phyloP scores from a whole-genome alignment of 2,329 filamentous ascomycete genomes.

The Coniochaeta sp. region DNA sequence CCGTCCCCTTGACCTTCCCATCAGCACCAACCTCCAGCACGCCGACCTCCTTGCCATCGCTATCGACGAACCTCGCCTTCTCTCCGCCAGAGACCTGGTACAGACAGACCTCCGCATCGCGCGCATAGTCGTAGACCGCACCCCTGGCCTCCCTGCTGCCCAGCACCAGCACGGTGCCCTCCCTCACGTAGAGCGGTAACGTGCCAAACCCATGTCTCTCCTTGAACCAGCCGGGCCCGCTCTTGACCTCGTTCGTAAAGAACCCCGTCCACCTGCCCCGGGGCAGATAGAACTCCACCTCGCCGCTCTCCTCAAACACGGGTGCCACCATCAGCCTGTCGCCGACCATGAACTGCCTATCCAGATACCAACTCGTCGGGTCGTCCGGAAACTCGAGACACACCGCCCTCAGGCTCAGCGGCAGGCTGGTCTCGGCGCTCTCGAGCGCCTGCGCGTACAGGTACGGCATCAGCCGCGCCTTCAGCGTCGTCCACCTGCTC shows the following conservation, averaged over 20 bases:
- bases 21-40: slow-evolving; percentile 29
- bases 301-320: slow-evolving; percentile 54
- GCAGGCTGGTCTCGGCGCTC: slow-evolving; percentile 11
- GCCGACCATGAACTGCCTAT: slow-evolving; percentile 70
- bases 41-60: slow-evolving; percentile 31
- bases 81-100: slow-evolving; percentile 35
- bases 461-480: slow-evolving; percentile 46
- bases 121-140: slow-evolving; percentile 38
- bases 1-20: slow-evolving; percentile 30
- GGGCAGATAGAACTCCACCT: slow-evolving; percentile 59
- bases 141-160: slow-evolving; percentile 30
- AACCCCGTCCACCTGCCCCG: slow-evolving; percentile 38
- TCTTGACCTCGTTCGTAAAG: slow-evolving; percentile 40
- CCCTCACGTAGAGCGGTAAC: slow-evolving; percentile 50
- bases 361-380: slow-evolving; percentile 58
- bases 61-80: slow-evolving; percentile 33
- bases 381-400: slow-evolving; percentile 67
- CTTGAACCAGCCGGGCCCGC: slow-evolving; percentile 49
- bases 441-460: slow-evolving; percentile 34
- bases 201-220: slow-evolving; percentile 53
- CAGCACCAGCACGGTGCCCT: slow-evolving; percentile 41
- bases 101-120: slow-evolving; percentile 38
- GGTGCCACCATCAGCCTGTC: slow-evolving; percentile 56
- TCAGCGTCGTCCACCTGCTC: slow-evolving; percentile 39
- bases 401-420: slow-evolving; percentile 50